Conservation (phyloP, 2,329 filamentous ascomycete species). For the Alternaria novae-zelandiae region DNA sequence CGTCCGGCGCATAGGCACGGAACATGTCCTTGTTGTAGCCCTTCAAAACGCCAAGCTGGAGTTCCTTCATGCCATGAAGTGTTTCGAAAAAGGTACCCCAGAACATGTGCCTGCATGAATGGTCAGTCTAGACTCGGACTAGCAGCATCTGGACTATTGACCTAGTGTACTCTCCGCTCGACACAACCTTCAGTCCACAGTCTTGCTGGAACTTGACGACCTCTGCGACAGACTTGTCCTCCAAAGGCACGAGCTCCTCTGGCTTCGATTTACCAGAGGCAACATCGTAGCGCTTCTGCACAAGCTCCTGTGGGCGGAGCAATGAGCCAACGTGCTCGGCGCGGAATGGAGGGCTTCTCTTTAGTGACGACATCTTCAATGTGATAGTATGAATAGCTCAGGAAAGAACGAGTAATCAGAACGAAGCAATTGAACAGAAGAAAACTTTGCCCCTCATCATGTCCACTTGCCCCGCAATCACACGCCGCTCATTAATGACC, state of each 20-base stretch:
- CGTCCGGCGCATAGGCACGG: constrained; percentile 65
- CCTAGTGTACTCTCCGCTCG: constrained; percentile 70
- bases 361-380: constrained; percentile 45
- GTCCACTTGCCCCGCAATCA: constrained; percentile 28
- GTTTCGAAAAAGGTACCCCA: constrained; percentile 64
- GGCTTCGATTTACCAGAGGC: constrained; percentile 57
- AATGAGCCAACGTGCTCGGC: constrained; percentile 77
- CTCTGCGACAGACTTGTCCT: constrained; percentile 69
- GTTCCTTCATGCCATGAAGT: constrained; percentile 62
- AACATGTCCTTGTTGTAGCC: constrained; percentile 62
- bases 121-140: constrained; percentile 15
- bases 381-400: constrained; percentile 4
- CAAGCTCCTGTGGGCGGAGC: constrained; percentile 68
- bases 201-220: constrained; percentile 70
- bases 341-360: constrained; percentile 65
- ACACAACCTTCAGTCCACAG: constrained; percentile 67
- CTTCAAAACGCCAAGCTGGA: constrained; percentile 49
- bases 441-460: constrained; percentile 32
- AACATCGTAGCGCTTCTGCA: constrained; percentile 63
- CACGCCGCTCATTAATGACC: constrained; percentile 16
- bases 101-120: constrained; percentile 55
- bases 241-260: constrained; percentile 60
- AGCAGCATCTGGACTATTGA: constrained; percentile 4
- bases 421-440: constrained; percentile 5
- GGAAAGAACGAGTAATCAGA: constrained; percentile 5